Evolutionary conservation across 2,329 filamentous ascomycete species (phyloP).

Genomic region (Fusarium acutatum): DNA sequence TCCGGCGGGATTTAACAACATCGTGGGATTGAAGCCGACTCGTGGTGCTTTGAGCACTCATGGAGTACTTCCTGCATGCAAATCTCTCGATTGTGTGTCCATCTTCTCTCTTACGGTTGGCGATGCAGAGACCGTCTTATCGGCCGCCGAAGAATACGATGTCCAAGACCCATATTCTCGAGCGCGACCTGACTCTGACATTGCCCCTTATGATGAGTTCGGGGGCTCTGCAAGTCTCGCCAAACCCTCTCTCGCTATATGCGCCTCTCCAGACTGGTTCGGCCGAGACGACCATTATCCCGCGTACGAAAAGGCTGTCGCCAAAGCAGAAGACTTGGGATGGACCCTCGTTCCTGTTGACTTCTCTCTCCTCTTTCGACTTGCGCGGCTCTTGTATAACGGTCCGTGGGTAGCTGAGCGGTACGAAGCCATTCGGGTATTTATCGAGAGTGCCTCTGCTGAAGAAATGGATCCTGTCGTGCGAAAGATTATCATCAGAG

Average conservation of each 20-base stretch:
- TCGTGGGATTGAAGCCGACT: conserved; percentile 62
- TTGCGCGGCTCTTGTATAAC: conserved; percentile 63
- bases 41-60: conserved; percentile 59
- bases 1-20: conserved; percentile 62
- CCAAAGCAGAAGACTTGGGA: conserved; percentile 49
- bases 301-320: conserved; percentile 53
- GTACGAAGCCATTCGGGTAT: conserved; percentile 58
- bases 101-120: conserved; percentile 59
- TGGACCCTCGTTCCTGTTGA: conserved; percentile 55
- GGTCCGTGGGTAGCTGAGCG: conserved; percentile 67
- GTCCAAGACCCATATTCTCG: conserved; percentile 61
- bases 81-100: conserved; percentile 65
- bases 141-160: conserved; percentile 58
- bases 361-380: conserved; percentile 60
- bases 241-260: conserved; percentile 50
- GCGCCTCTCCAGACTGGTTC: conserved; percentile 52
- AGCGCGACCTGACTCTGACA: conserved; percentile 31
- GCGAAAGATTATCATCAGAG: conserved; percentile 49
- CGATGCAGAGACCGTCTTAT: conserved; percentile 60
- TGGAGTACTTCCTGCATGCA: conserved; percentile 64
- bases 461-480: conserved; percentile 49
- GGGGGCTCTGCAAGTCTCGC: not conserved
- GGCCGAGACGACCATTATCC: conserved; percentile 49
- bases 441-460: conserved; percentile 49
- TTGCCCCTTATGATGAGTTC: conserved; percentile 42